Evolutionary conservation across 2,329 filamentous ascomycete species (phyloP).

Genomic region (Trichoderma koningiopsis): DNA sequence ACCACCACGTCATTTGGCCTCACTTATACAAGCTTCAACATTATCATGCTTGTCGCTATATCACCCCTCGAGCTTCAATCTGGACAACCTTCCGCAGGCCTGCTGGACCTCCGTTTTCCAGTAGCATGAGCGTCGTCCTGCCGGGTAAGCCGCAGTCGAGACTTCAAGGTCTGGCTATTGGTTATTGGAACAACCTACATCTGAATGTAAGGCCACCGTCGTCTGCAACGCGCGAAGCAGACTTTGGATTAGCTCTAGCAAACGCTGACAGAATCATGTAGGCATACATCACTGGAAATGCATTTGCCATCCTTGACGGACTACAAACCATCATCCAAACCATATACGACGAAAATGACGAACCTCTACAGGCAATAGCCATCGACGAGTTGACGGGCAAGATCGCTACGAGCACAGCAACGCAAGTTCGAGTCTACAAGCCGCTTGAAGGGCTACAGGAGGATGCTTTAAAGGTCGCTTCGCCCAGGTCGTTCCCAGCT

Average conservation of each 20-base stretch:
- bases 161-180: slow-evolving; percentile 75
- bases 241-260: slow-evolving; percentile 5
- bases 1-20: not conserved
- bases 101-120: slow-evolving; percentile 7
- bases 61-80: slow-evolving; percentile 15
- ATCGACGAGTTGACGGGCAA: slow-evolving; percentile 83
- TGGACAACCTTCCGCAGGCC: slow-evolving; percentile 5
- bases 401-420: slow-evolving; percentile 73
- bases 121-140: slow-evolving; percentile 74
- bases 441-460: slow-evolving; percentile 68
- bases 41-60: slow-evolving; percentile 16
- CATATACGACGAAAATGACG: slow-evolving; percentile 80
- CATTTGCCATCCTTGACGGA: slow-evolving; percentile 78
- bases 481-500: not conserved
- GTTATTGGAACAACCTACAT: slow-evolving; percentile 70
- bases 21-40: not conserved
- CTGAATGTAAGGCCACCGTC: slow-evolving; percentile 63
- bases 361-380: slow-evolving; percentile 69
- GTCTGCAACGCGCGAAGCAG: not conserved
- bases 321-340: slow-evolving; percentile 80
- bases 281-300: slow-evolving; percentile 88
- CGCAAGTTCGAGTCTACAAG: slow-evolving; percentile 73
- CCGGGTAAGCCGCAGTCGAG: slow-evolving; percentile 77
- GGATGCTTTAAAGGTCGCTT: slow-evolving; percentile 69
- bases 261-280: slow-evolving; percentile 40